phyloP scores from a whole-genome alignment of 495 filamentous ascomycete species.

The Annulohypoxylon stygium region DNA sequence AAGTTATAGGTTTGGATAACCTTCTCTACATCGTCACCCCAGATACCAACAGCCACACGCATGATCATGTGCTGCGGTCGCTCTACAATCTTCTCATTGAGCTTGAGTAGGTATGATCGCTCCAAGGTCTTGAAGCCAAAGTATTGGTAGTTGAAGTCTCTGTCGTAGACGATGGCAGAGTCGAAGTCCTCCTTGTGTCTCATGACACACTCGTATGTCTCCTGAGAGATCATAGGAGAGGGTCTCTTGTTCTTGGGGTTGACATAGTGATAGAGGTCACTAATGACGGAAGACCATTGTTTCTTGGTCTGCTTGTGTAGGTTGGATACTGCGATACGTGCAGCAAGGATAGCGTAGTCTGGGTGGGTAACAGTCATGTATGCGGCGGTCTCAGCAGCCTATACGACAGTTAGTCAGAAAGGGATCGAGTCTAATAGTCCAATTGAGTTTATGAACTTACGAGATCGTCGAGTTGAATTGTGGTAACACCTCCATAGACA shows the following conservation, averaged over 20 bases:
- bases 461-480: constrained; percentile 94
- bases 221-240: constrained; percentile 92
- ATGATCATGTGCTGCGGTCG: constrained; percentile 99
- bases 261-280: constrained; percentile 93
- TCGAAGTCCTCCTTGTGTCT: constrained; percentile 96
- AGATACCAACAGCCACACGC: constrained; percentile 97
- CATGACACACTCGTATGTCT: constrained; percentile 91
- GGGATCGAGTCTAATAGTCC: neutral
- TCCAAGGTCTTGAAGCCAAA: constrained; percentile 99
- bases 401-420: constrained; percentile 27
- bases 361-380: constrained; percentile 99
- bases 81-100: constrained; percentile 94
- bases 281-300: constrained; percentile 94
- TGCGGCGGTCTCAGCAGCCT: constrained; percentile 98
- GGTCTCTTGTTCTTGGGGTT: constrained; percentile 90
- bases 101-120: constrained; percentile 93
- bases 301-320: constrained; percentile 99
- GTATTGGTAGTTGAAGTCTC: constrained; percentile 99
- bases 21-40: constrained; percentile 92
- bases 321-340: constrained; percentile 98
- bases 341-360: constrained; percentile 98
- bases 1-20: constrained; percentile 97
- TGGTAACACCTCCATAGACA: constrained; percentile 98
- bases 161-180: constrained; percentile 98
- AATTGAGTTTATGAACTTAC: constrained; percentile 65